These are phyloP conservation scores for Mycena sanguinolenta DNA, from an alignment of 768 basidiomycete species.

Conservation along the genomic window DNA sequence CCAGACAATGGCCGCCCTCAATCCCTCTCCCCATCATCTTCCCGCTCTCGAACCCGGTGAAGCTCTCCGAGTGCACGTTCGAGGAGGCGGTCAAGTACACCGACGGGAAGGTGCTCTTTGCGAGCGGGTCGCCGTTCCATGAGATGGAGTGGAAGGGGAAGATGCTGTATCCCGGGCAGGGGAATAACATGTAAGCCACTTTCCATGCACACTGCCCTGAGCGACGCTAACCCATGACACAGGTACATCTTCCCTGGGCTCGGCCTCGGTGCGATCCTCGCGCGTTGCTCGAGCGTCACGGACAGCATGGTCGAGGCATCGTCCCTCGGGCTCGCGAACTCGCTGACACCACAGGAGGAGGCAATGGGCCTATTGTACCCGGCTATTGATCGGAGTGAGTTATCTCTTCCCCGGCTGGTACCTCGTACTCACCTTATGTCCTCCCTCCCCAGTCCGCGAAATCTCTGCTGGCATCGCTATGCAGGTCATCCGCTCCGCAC, in stretches of 20 bases:
- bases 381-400: conserved; percentile 76
- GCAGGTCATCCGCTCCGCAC: conserved; percentile 84
- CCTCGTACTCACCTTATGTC: too few relatives aligned
- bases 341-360: conserved; percentile 79
- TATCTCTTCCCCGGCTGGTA: not conserved
- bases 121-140: conserved; percentile 90
- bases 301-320: conserved; percentile 93
- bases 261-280: conserved; percentile 84
- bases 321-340: conserved; percentile 82
- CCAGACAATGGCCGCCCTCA: conserved; percentile 78
- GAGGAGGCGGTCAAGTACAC: conserved; percentile 80
- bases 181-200: conserved; percentile 82
- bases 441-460: conserved; percentile 85
- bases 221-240: too few relatives aligned
- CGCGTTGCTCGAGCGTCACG: conserved; percentile 76
- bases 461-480: conserved; percentile 83
- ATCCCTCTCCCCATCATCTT: conserved; percentile 91
- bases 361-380: conserved; percentile 83
- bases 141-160: conserved; percentile 67
- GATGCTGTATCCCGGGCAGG: conserved; percentile 84
- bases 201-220: too few relatives aligned
- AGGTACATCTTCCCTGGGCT: conserved; percentile 63
- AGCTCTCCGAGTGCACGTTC: conserved; percentile 86
- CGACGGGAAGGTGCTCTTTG: conserved; percentile 84
- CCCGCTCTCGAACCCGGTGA: conserved; percentile 91